phyloP scores from a whole-genome alignment of 2,329 filamentous ascomycete species.

The Lasiodiplodia citricola region DNA sequence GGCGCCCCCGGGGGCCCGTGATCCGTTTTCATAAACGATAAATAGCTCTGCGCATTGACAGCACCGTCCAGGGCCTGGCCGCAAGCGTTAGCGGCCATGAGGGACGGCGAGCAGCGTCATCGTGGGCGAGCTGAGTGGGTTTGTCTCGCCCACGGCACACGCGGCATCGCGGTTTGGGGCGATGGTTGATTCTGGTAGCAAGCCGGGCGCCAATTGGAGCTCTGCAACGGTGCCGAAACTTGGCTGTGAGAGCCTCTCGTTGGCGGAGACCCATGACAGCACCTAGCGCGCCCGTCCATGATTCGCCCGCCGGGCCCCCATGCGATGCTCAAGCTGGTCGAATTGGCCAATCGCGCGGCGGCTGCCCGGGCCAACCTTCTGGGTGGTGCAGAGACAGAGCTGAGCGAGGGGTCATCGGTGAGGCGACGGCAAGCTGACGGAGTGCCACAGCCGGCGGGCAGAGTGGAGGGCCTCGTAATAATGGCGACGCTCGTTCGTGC shows the following conservation, averaged over 20 bases:
- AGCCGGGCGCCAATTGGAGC: conserved; percentile 19
- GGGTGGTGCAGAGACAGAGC: not conserved
- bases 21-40: conserved; percentile 23
- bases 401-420: conserved; percentile 4
- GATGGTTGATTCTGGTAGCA: not conserved
- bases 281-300: not conserved
- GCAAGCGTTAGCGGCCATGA: not conserved
- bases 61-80: not conserved
- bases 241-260: conserved; percentile 11
- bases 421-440: conserved; percentile 14
- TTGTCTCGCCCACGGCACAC: conserved; percentile 10
- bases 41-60: conserved; percentile 19
- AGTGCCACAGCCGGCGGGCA: conserved; percentile 17
- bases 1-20: conserved; percentile 1
- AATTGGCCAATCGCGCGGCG: conserved; percentile 17
- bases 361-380: conserved; percentile 1
- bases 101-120: conserved; percentile 4
- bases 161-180: conserved; percentile 11
- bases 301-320: conserved; percentile 5
- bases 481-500: conserved; percentile 8
- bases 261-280: conserved; percentile 5
- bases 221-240: conserved; percentile 12
- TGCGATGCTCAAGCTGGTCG: not conserved
- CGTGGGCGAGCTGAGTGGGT: not conserved
- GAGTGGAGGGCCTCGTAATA: conserved; percentile 22